Evolutionary conservation across 140 eudicot species (phyloP).

Genomic region (Anethum foeniculum): DNA sequence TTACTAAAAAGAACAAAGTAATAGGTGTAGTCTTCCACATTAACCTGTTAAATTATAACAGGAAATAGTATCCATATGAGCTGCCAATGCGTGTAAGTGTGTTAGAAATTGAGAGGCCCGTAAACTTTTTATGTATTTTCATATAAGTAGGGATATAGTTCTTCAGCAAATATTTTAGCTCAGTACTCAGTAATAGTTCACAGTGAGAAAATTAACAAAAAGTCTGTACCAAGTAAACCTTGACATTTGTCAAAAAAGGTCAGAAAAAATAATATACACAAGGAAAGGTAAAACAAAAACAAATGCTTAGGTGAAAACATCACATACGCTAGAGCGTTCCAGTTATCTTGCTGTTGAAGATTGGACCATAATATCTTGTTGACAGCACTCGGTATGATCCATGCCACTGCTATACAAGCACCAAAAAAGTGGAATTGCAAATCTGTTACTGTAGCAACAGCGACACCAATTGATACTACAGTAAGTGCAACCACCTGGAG

Average conservation of each 20-base stretch:
- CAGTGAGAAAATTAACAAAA: background rate
- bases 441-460: slow-evolving; percentile 95
- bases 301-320: slow-evolving; percentile 1
- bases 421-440: slow-evolving; percentile 92
- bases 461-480: slow-evolving; percentile 81
- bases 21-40: slow-evolving; percentile 99
- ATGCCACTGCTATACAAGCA: slow-evolving; percentile 92
- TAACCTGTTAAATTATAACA: slow-evolving; percentile 35
- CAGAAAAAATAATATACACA: background rate
- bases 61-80: background rate
- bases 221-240: background rate
- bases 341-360: slow-evolving; percentile 92
- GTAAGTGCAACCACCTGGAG: slow-evolving; percentile 83
- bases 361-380: slow-evolving; percentile 93
- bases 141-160: background rate
- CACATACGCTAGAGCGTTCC: slow-evolving; percentile 92
- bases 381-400: slow-evolving; percentile 94
- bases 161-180: background rate
- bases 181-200: background rate
- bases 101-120: background rate
- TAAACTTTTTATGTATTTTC: background rate
- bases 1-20: slow-evolving; percentile 76
- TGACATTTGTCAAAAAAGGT: background rate
- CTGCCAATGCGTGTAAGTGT: background rate
- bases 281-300: background rate